Evolutionary conservation across 495 filamentous ascomycete genomes (phyloP).

Genomic region (Lasiosphaeria ovina): DNA sequence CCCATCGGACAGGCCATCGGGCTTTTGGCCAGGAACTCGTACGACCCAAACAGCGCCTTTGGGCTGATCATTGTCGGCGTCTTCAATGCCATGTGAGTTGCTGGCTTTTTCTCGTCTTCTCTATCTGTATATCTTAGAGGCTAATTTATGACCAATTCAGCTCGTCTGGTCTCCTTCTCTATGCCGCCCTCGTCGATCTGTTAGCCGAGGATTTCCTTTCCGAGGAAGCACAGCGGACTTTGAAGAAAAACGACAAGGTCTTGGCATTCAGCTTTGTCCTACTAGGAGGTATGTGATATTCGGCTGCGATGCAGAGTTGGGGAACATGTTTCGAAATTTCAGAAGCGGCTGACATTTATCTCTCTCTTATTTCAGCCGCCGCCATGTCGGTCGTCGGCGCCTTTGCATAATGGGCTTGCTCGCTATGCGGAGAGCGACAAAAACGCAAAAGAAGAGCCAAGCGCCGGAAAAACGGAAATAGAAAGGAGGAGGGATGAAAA

Average conservation of each 20-base stretch:
- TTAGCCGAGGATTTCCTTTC: conserved; percentile 63
- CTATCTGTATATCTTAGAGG: neutral
- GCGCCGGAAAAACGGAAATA: no score
- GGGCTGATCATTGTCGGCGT: conserved; percentile 65
- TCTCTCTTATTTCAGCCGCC: conserved; percentile 15
- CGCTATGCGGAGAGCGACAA: no score
- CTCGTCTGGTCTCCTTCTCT: conserved; percentile 60
- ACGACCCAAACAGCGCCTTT: conserved; percentile 62
- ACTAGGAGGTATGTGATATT: conserved; percentile 38
- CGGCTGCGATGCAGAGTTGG: no score
- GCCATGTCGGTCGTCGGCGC: conserved; percentile 66
- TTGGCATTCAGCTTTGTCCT: conserved; percentile 42
- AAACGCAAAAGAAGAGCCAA: no score
- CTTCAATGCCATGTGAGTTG: conserved; percentile 64
- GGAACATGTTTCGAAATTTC: no score
- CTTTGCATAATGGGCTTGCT: conserved; percentile 34
- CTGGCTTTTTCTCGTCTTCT: neutral
- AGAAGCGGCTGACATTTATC: neutral
- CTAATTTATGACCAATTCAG: conserved; percentile 22
- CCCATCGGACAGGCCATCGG: conserved; percentile 62
- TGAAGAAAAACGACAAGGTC: conserved; percentile 48
- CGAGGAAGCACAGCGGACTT: conserved; percentile 45
- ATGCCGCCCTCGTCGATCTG: conserved; percentile 60
- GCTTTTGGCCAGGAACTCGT: conserved; percentile 53
- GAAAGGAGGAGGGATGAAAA: no score